Conservation (phyloP, 2,329 filamentous ascomycete species). For the Stagonosporopsis cucurbitacearum region DNA sequence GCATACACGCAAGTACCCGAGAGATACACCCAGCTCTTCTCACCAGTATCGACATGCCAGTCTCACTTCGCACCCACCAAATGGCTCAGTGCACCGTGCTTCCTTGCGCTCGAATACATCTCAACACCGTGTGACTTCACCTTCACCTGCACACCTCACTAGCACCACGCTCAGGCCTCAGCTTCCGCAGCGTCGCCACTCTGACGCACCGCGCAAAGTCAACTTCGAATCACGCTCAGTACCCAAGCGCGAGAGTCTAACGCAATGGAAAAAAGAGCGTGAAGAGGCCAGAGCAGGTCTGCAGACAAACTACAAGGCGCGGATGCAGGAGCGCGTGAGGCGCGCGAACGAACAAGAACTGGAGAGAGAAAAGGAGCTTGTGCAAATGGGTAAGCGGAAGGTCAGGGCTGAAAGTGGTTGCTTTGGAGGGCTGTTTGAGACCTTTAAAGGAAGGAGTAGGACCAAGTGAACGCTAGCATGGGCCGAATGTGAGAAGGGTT, state of each 20-base stretch:
- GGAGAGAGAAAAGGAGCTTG: conserved; percentile 32
- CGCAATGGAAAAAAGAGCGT: conserved; percentile 36
- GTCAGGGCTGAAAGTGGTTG: conserved; percentile 1
- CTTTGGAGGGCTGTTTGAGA: conserved; percentile 8
- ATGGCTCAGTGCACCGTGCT: not conserved
- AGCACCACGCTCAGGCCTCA: not conserved
- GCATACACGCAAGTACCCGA: not conserved
- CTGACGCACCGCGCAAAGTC: conserved; percentile 3
- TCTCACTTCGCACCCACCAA: conserved; percentile 14
- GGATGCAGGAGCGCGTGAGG: conserved; percentile 34
- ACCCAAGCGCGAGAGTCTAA: conserved; percentile 27
- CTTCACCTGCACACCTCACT: not conserved
- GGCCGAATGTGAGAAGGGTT: not conserved
- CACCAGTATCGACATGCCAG: conserved; percentile 7
- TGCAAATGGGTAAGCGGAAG: conserved; percentile 19
- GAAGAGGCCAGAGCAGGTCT: conserved; percentile 21
- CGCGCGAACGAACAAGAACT: conserved; percentile 40
- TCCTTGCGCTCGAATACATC: conserved; percentile 3
- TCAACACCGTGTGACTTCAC: conserved; percentile 6
- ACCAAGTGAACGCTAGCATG: not conserved
- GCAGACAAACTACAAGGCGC: conserved; percentile 19
- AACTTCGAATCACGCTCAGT: conserved; percentile 15
- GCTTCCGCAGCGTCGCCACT: not conserved
- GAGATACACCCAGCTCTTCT: not conserved
- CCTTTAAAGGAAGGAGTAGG: conserved; percentile 4